phyloP scores from a whole-genome alignment of 129 eudicot genomes.

The Cynara cardunculus region DNA sequence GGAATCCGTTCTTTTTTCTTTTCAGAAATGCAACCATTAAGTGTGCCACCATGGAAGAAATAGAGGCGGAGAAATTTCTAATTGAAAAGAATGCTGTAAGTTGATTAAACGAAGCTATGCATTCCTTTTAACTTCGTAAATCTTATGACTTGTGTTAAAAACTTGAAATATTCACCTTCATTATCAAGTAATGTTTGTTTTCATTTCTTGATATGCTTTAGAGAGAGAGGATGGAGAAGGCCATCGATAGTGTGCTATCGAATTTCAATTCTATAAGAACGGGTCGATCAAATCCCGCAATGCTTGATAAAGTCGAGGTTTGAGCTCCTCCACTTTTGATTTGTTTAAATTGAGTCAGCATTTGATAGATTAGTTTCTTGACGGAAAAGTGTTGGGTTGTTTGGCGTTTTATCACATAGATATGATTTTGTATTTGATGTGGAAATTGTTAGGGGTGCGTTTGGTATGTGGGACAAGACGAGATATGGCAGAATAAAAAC shows the following conservation, averaged over 20 bases:
- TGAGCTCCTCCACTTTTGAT: background rate
- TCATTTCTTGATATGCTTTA: slow-evolving; percentile 17
- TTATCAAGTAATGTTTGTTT: background rate
- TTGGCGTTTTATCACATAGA: background rate
- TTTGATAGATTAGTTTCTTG: background rate
- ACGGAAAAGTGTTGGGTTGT: background rate
- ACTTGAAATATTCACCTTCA: background rate
- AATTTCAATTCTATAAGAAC: slow-evolving; percentile 84
- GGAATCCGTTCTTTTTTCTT: slow-evolving; percentile 1
- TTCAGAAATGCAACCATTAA: slow-evolving; percentile 52
- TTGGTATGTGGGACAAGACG: background rate
- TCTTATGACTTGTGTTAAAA: background rate
- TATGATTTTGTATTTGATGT: background rate
- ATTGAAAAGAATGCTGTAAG: slow-evolving; percentile 75
- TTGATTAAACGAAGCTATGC: background rate
- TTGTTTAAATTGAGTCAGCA: background rate
- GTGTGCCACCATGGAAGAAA: slow-evolving; percentile 88
- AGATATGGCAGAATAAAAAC: background rate
- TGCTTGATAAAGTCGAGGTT: slow-evolving; percentile 92
- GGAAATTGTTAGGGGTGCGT: background rate
- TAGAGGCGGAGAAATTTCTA: slow-evolving; percentile 76
- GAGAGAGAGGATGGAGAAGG: slow-evolving; percentile 96
- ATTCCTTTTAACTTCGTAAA: background rate
- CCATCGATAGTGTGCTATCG: slow-evolving; percentile 65
- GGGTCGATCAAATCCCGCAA: slow-evolving; percentile 83